Percentiles rank a stretch among this genome's conserved stretches.
These are phyloP conservation scores for Phaeosphaeriaceae sp. DNA, from an alignment of 2,329 filamentous ascomycete genomes.

Conservation along the genomic window DNA sequence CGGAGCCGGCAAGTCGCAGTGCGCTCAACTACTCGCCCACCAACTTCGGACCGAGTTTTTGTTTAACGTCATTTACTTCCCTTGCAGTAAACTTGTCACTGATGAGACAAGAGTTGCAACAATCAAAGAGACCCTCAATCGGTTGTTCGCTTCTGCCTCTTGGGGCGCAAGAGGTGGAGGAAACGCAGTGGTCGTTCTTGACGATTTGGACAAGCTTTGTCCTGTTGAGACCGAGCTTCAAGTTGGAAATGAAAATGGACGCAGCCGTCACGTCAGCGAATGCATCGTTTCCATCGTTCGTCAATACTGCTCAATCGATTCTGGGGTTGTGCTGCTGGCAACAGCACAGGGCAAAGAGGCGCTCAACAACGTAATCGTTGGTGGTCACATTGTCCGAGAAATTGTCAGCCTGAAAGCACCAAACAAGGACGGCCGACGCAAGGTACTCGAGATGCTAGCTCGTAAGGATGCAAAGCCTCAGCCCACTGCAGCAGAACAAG, in stretches of 20 bases:
- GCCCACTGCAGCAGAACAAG: constrained; percentile 21
- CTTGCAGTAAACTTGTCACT: constrained; percentile 84
- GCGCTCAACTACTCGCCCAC: constrained; percentile 78
- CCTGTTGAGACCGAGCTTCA: constrained; percentile 94
- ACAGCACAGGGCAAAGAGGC: constrained; percentile 94
- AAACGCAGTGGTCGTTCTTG: constrained; percentile 81
- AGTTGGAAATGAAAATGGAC: constrained; percentile 89
- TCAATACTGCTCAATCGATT: constrained; percentile 81
- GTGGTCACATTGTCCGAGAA: constrained; percentile 90
- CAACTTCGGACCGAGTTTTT: constrained; percentile 74
- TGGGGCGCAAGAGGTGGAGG: constrained; percentile 92
- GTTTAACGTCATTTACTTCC: constrained; percentile 84
- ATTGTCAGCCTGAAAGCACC: constrained; percentile 90
- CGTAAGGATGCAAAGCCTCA: constrained; percentile 48
- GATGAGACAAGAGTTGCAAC: constrained; percentile 89
- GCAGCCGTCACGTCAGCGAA: constrained; percentile 92
- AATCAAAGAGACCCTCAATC: constrained; percentile 85
- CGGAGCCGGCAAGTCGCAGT: constrained; percentile 86
- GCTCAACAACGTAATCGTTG: constrained; percentile 86
- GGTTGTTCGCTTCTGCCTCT: constrained; percentile 85
- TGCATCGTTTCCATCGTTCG: constrained; percentile 81
- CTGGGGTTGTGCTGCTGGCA: constrained; percentile 83
- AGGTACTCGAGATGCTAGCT: constrained; percentile 82
- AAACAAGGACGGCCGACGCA: constrained; percentile 85
- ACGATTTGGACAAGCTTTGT: constrained; percentile 92